These are phyloP conservation scores for Globisporangium orthogonon DNA, from an alignment of 352 stramenopile genomes.

Conservation along the genomic window DNA sequence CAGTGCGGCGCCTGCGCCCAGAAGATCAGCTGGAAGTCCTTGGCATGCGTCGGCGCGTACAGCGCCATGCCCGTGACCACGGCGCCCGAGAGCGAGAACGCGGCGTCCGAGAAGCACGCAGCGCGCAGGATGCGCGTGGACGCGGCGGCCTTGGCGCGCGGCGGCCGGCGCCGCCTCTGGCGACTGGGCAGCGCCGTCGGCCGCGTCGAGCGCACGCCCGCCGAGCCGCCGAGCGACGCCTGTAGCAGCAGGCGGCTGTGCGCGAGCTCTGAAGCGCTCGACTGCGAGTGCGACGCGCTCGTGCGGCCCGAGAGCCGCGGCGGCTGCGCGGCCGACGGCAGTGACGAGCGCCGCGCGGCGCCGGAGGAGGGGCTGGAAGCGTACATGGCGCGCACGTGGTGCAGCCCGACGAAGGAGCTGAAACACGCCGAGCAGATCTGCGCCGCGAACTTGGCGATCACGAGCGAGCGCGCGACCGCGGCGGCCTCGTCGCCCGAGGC, in stretches of 20 bases:
- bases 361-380: slow-evolving; percentile 4
- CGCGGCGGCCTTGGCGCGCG: slow-evolving; percentile 34
- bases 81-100: slow-evolving; percentile 57
- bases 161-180: slow-evolving; percentile 21
- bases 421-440: slow-evolving; percentile 64
- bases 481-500: slow-evolving; percentile 1
- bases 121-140: slow-evolving; percentile 61
- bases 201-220: background rate
- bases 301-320: slow-evolving; percentile 1
- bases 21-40: slow-evolving; percentile 61
- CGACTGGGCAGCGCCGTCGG: background rate
- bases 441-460: slow-evolving; percentile 58
- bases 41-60: slow-evolving; percentile 18
- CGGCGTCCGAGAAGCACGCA: slow-evolving; percentile 63
- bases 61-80: slow-evolving; percentile 52
- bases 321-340: background rate
- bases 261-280: slow-evolving; percentile 24
- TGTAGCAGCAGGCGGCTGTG: slow-evolving; percentile 16
- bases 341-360: slow-evolving; percentile 1
- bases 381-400: slow-evolving; percentile 25
- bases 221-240: background rate
- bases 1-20: slow-evolving; percentile 66
- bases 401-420: slow-evolving; percentile 58
- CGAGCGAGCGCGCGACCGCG: slow-evolving; percentile 16
- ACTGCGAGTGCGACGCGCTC: slow-evolving; percentile 20